Conservation (phyloP, 164 flowering plant genomes). For the Piper longum region DNA sequence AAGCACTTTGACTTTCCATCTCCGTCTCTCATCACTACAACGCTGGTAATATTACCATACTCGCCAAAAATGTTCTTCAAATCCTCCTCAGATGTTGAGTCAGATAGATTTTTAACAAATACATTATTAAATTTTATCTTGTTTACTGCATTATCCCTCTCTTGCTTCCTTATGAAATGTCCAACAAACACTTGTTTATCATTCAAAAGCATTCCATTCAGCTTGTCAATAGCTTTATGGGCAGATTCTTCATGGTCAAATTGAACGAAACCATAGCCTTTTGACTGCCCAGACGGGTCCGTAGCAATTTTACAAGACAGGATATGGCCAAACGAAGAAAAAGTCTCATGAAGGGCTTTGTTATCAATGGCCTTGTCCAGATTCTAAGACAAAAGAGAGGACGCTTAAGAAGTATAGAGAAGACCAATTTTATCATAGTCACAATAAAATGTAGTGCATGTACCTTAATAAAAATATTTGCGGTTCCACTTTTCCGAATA, state of each 20-base stretch:
- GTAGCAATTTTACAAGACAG: constrained; percentile 61
- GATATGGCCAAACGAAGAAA: constrained; percentile 51
- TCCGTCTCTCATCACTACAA: constrained; percentile 58
- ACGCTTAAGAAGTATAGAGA: not conserved
- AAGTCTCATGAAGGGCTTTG: constrained; percentile 61
- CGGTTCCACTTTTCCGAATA: constrained; percentile 55
- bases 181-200: constrained; percentile 71
- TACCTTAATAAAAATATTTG: constrained; percentile 61
- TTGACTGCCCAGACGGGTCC: constrained; percentile 47
- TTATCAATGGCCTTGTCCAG: constrained; percentile 61
- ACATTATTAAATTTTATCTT: constrained; percentile 53
- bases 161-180: constrained; percentile 57
- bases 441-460: not conserved
- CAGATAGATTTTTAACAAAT: constrained; percentile 53
- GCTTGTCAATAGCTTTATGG: constrained; percentile 57
- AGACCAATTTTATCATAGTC: no score
- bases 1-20: constrained; percentile 69
- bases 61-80: constrained; percentile 46
- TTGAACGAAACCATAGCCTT: constrained; percentile 69
- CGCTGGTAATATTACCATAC: constrained; percentile 49
- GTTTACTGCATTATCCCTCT: constrained; percentile 29
- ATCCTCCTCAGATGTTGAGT: constrained; percentile 50
- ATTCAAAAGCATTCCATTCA: constrained; percentile 66
- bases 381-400: constrained; percentile 19
- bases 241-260: constrained; percentile 52